Conservation (phyloP, 1,139 yeast species). For the Pichia sp. region DNA sequence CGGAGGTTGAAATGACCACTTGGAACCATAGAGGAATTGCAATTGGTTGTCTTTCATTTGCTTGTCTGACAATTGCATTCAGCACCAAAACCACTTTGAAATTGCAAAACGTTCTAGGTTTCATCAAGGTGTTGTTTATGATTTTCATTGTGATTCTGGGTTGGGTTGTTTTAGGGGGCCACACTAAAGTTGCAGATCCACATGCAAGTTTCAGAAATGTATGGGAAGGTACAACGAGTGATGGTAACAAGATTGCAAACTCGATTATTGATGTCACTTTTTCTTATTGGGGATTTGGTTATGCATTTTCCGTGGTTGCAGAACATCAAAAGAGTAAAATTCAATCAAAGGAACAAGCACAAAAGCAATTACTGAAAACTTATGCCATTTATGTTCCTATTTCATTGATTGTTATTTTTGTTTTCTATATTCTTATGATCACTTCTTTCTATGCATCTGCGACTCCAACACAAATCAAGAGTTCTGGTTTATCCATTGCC, state of each 20-base stretch:
- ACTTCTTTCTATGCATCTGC: slow-evolving; percentile 35
- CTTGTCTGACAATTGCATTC: slow-evolving; percentile 24
- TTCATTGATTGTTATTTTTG: slow-evolving; percentile 29
- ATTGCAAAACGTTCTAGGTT: slow-evolving; percentile 31
- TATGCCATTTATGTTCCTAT: slow-evolving; percentile 30
- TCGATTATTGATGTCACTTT: slow-evolving; percentile 37
- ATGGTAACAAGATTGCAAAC: slow-evolving; percentile 34
- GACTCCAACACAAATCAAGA: slow-evolving; percentile 25
- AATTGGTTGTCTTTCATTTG: slow-evolving; percentile 29
- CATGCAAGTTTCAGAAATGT: slow-evolving; percentile 30
- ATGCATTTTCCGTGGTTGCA: slow-evolving; percentile 34
- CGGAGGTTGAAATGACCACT: slow-evolving; percentile 27
- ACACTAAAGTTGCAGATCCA: slow-evolving; percentile 28
- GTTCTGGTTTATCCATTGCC: slow-evolving; percentile 29
- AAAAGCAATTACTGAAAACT: slow-evolving; percentile 26
- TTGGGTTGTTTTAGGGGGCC: slow-evolving; percentile 34
- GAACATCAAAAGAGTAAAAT: slow-evolving; percentile 19
- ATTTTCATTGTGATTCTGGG: slow-evolving; percentile 32
- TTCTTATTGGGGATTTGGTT: slow-evolving; percentile 34
- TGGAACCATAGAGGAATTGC: slow-evolving; percentile 40
- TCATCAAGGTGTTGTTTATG: slow-evolving; percentile 32
- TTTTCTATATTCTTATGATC: slow-evolving; percentile 30
- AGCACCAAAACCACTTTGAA: slow-evolving; percentile 30
- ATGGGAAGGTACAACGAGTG: slow-evolving; percentile 31
- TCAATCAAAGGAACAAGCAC: slow-evolving; percentile 29